Conservation (phyloP, 192 early-diverging fungal genomes). For the Geosiphon pyriformis region DNA sequence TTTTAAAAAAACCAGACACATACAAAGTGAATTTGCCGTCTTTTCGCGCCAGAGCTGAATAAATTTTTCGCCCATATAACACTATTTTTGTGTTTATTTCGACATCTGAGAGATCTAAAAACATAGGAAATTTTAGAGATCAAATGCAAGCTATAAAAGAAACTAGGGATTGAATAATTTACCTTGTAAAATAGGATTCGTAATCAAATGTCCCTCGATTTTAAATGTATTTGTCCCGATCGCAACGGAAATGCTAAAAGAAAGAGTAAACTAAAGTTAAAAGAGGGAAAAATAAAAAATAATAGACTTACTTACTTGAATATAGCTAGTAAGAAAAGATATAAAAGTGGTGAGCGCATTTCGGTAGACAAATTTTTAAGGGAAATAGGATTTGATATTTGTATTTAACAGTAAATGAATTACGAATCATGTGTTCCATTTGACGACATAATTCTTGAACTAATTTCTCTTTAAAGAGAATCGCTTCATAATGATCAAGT, state of each 20-base stretch:
- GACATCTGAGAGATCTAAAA: conserved; percentile 29
- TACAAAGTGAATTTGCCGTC: conserved; percentile 47
- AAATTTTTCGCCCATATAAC: conserved; percentile 40
- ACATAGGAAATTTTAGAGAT: not conserved
- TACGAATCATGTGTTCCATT: too few species aligned
- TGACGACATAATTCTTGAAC: too few species aligned
- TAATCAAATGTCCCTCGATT: conserved; percentile 3
- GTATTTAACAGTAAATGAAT: not conserved
- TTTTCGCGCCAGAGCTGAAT: conserved; percentile 36
- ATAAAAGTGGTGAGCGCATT: not conserved
- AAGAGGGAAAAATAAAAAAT: not conserved
- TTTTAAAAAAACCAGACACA: conserved; percentile 4
- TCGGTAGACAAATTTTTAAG: not conserved
- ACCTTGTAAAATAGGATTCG: conserved; percentile 2
- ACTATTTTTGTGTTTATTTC: conserved; percentile 32
- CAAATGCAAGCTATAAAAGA: not conserved
- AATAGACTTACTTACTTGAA: not conserved
- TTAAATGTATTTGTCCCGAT: not conserved
- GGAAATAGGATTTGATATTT: too few species aligned
- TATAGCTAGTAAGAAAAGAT: not conserved
- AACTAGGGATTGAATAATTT: not conserved
- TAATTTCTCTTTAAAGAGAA: not conserved
- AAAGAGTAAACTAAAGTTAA: not conserved
- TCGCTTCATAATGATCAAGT: conserved; percentile 71
- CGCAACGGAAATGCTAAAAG: not conserved